These are phyloP conservation scores for Epichloe coenophiala DNA, from an alignment of 2,329 filamentous ascomycete species.

Conservation along the genomic window DNA sequence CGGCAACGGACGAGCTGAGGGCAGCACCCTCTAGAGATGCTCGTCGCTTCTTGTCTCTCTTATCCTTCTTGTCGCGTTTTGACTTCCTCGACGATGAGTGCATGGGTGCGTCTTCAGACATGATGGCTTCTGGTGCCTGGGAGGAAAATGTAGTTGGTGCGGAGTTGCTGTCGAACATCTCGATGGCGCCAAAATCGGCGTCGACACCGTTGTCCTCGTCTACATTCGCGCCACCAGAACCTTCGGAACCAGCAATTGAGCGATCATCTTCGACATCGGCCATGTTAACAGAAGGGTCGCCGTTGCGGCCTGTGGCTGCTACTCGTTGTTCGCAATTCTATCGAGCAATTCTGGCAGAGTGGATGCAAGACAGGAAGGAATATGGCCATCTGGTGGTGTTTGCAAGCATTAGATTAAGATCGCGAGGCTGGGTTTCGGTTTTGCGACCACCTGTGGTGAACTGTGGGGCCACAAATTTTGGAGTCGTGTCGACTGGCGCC, in stretches of 20 bases:
- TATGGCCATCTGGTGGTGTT: slow-evolving; percentile 20
- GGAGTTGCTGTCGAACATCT: slow-evolving; percentile 26
- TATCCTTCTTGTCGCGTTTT: slow-evolving; percentile 20
- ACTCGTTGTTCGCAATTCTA: slow-evolving; percentile 10
- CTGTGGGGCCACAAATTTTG: slow-evolving; percentile 12
- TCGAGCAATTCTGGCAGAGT: slow-evolving; percentile 16
- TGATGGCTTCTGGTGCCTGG: slow-evolving; percentile 19
- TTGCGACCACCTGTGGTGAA: slow-evolving; percentile 7
- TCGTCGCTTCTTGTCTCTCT: slow-evolving; percentile 13
- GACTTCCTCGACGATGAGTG: slow-evolving; percentile 12
- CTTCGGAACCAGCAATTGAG: slow-evolving; percentile 12
- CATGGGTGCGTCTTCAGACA: slow-evolving; percentile 12
- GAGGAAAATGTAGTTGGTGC: slow-evolving; percentile 18
- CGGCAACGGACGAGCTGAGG: slow-evolving; percentile 6
- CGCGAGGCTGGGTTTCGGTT: slow-evolving; percentile 2
- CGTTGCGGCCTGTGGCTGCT: not conserved
- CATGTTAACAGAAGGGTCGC: slow-evolving; percentile 8
- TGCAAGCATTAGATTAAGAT: slow-evolving; percentile 14
- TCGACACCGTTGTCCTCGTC: slow-evolving; percentile 13
- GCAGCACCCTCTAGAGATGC: slow-evolving; percentile 5
- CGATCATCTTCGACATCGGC: slow-evolving; percentile 12
- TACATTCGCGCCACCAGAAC: slow-evolving; percentile 12
- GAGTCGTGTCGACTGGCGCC: slow-evolving; percentile 1
- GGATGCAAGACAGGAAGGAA: slow-evolving; percentile 20
- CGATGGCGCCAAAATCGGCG: slow-evolving; percentile 21